Conservation (phyloP, 257 asterid species). For the Salvia splendens region DNA sequence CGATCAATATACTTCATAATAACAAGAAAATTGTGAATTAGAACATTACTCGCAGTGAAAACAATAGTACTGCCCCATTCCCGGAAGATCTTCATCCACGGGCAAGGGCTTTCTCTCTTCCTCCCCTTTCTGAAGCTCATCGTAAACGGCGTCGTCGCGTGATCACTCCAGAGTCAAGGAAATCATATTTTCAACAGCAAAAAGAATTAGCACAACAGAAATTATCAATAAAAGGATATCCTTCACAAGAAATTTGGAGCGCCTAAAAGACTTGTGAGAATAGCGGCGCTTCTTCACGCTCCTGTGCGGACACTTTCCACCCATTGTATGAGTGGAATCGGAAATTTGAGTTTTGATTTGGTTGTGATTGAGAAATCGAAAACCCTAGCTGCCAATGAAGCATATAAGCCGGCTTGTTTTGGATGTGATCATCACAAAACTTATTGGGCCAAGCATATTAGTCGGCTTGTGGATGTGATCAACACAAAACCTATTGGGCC, state of each 20-base stretch:
- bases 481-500: too few species aligned
- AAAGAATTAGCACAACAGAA: background rate
- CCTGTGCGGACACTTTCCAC: constrained; percentile 95
- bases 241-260: constrained; percentile 56
- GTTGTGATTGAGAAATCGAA: background rate
- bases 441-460: too few species aligned
- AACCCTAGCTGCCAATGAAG: constrained; percentile 28
- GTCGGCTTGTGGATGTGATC: too few species aligned
- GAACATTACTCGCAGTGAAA: constrained; percentile 79
- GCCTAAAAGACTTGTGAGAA: constrained; percentile 68
- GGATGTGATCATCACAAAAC: too few species aligned
- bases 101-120: constrained; percentile 55
- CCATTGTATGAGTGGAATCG: constrained; percentile 46
- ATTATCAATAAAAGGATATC: constrained; percentile 46
- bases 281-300: constrained; percentile 66
- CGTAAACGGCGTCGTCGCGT: constrained; percentile 85
- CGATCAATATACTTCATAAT: background rate
- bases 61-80: constrained; percentile 92
- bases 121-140: constrained; percentile 60
- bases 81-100: constrained; percentile 88
- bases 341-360: background rate
- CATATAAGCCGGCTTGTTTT: too few species aligned
- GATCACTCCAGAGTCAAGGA: constrained; percentile 36
- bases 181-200: constrained; percentile 2
- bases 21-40: background rate